A percentile compares a stretch with the other conserved stretches of the same genome.
phyloP scores from a whole-genome alignment of 139 green algal species.

The Picochlorum costavermella region DNA sequence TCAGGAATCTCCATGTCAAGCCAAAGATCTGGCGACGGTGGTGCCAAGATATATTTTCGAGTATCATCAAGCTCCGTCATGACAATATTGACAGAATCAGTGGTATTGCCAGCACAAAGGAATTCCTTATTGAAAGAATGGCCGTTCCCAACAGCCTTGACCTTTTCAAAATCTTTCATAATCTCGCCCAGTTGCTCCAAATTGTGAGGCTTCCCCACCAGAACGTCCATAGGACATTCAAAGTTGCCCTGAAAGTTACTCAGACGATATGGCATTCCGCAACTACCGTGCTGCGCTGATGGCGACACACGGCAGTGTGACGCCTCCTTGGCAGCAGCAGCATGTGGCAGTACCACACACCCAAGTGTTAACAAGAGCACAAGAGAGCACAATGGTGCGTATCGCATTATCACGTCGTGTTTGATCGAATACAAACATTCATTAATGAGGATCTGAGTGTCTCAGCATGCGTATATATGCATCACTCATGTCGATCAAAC shows the following conservation, averaged over 20 bases:
- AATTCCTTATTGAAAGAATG: conserved; percentile 50
- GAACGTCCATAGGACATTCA: conserved; percentile 36
- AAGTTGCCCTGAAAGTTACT: conserved; percentile 56
- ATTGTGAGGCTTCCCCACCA: conserved; percentile 37
- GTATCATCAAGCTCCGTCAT: conserved; percentile 36
- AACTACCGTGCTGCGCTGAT: conserved; percentile 14
- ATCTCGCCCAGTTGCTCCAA: conserved; percentile 36
- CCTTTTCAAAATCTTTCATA: conserved; percentile 20
- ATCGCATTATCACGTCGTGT: too few relatives aligned
- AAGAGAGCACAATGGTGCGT: too few relatives aligned
- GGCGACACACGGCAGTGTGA: conserved; percentile 22
- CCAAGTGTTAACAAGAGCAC: too few relatives aligned
- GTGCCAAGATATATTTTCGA: conserved; percentile 15
- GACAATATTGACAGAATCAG: conserved; percentile 49
- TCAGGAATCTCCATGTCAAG: conserved; percentile 8
- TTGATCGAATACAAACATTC: too few relatives aligned
- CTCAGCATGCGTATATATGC: too few relatives aligned
- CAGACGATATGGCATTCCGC: conserved; percentile 35
- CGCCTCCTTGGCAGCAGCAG: too few relatives aligned
- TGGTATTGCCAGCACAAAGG: conserved; percentile 24
- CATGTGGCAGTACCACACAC: too few relatives aligned
- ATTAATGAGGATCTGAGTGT: too few relatives aligned
- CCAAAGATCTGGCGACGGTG: conserved; percentile 11
- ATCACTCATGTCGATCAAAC: too few relatives aligned
- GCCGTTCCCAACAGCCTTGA: conserved; percentile 52